Evolutionary conservation across 768 basidiomycete species (phyloP).

Genomic region (Tricholoma saponaceum): DNA sequence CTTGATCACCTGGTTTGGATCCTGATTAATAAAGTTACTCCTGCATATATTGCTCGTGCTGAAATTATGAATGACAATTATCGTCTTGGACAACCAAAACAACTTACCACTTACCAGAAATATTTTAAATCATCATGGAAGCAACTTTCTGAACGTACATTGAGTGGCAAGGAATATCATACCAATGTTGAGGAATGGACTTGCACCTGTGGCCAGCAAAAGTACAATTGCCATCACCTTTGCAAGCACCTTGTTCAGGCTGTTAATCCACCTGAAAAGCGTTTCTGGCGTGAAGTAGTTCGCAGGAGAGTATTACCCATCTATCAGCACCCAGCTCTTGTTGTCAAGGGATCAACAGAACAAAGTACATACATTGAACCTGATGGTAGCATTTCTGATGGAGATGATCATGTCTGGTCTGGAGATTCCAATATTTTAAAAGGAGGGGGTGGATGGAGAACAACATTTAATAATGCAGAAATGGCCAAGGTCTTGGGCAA

Average conservation of each 20-base stretch:
- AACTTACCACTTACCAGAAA: slow-evolving; percentile 19
- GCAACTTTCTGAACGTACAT: neutral
- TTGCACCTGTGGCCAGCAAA: slow-evolving; percentile 25
- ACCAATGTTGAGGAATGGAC: slow-evolving; percentile 19
- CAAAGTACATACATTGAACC: neutral
- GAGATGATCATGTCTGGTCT: slow-evolving; percentile 18
- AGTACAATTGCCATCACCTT: slow-evolving; percentile 21
- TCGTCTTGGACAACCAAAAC: slow-evolving; percentile 16
- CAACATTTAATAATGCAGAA: neutral
- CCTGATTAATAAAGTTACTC: slow-evolving; percentile 22
- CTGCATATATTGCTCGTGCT: slow-evolving; percentile 13
- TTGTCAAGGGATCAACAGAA: neutral
- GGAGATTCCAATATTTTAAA: slow-evolving; percentile 8
- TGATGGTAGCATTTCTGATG: slow-evolving; percentile 17
- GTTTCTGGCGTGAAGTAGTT: slow-evolving; percentile 17
- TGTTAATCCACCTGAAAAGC: slow-evolving; percentile 7
- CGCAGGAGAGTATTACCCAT: slow-evolving; percentile 18
- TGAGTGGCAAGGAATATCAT: slow-evolving; percentile 15
- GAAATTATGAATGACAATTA: slow-evolving; percentile 10
- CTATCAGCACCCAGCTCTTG: slow-evolving; percentile 17
- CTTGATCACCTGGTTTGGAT: slow-evolving; percentile 24
- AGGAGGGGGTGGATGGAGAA: slow-evolving; percentile 6
- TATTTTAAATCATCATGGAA: slow-evolving; percentile 23
- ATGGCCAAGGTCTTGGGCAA: slow-evolving; percentile 5
- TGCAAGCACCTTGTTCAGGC: slow-evolving; percentile 33